phyloP scores from a whole-genome alignment of 2,329 filamentous ascomycete genomes.

The Pseudonectria buxi region DNA sequence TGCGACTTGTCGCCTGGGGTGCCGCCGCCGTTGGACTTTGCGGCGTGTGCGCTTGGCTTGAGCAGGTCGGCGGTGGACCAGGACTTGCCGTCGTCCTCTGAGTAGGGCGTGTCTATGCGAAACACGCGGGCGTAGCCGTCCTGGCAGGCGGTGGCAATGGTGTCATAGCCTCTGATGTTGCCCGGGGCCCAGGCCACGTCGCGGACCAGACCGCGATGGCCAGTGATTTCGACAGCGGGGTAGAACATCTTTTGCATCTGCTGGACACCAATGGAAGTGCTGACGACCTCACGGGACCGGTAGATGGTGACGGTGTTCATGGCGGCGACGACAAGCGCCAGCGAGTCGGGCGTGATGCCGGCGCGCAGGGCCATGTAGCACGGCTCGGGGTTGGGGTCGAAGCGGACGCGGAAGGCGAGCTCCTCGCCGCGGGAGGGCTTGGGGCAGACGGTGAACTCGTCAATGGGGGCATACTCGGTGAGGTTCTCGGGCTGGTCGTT shows the following conservation, averaged over 20 bases:
- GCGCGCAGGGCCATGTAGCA: conserved; percentile 71
- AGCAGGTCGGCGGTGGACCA: conserved; percentile 43
- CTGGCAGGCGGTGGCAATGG: conserved; percentile 86
- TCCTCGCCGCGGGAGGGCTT: conserved; percentile 75
- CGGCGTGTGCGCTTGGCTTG: conserved; percentile 26
- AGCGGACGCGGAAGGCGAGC: conserved; percentile 76
- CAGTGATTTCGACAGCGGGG: conserved; percentile 67
- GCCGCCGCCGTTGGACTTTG: conserved; percentile 23
- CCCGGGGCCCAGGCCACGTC: conserved; percentile 91
- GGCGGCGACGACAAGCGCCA: conserved; percentile 77
- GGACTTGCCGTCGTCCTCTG: conserved; percentile 39
- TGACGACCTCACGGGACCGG: conserved; percentile 58
- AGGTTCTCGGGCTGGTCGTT: conserved; percentile 79
- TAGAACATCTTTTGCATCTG: conserved; percentile 73
- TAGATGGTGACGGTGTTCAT: conserved; percentile 81
- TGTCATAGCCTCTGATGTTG: conserved; percentile 82
- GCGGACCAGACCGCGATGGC: conserved; percentile 70
- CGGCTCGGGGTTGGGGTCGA: conserved; percentile 80
- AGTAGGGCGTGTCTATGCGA: conserved; percentile 58
- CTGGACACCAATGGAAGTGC: conserved; percentile 43
- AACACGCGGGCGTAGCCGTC: conserved; percentile 90
- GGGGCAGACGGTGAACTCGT: conserved; percentile 67
- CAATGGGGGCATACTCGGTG: conserved; percentile 66
- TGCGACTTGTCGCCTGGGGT: conserved; percentile 12
- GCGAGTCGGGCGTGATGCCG: conserved; percentile 70